A percentile compares a stretch with the other conserved stretches of the same genome.
Conservation (phyloP, 2,329 filamentous ascomycete species). For the Alternaria ethzedia region DNA sequence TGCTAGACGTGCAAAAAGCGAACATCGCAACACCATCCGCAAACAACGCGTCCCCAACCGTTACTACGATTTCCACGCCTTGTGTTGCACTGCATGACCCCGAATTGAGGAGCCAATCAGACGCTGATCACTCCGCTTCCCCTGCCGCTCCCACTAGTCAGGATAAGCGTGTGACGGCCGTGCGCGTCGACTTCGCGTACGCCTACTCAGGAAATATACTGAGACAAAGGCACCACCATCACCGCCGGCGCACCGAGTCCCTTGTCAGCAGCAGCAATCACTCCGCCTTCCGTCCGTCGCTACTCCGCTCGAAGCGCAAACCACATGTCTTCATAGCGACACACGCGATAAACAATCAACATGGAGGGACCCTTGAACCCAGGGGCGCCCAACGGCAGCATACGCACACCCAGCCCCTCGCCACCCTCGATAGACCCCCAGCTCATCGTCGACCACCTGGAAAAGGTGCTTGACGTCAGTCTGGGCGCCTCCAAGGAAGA, state of each 20-base stretch:
- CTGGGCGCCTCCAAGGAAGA: slow-evolving; percentile 69
- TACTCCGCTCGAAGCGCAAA: slow-evolving; percentile 25
- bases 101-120: slow-evolving; percentile 25
- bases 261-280: slow-evolving; percentile 8
- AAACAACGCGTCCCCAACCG: not conserved
- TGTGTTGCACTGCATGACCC: slow-evolving; percentile 7
- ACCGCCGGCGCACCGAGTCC: slow-evolving; percentile 20
- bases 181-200: slow-evolving; percentile 24
- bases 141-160: slow-evolving; percentile 28
- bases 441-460: slow-evolving; percentile 56
- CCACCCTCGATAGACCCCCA: slow-evolving; percentile 54
- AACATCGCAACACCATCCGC: not conserved
- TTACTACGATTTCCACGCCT: not conserved
- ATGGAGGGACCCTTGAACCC: slow-evolving; percentile 53
- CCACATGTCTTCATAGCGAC: slow-evolving; percentile 42
- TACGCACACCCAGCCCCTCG: slow-evolving; percentile 45
- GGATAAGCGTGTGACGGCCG: slow-evolving; percentile 17
- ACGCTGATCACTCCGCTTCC: slow-evolving; percentile 22
- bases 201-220: slow-evolving; percentile 17
- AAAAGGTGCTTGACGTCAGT: slow-evolving; percentile 56
- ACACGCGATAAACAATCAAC: slow-evolving; percentile 33
- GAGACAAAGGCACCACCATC: slow-evolving; percentile 32
- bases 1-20: not conserved
- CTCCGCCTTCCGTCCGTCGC: slow-evolving; percentile 7
- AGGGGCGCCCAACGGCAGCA: slow-evolving; percentile 49